These are phyloP conservation scores for Lonicera japonica DNA, from an alignment of 129 eudicot species.

Conservation along the genomic window DNA sequence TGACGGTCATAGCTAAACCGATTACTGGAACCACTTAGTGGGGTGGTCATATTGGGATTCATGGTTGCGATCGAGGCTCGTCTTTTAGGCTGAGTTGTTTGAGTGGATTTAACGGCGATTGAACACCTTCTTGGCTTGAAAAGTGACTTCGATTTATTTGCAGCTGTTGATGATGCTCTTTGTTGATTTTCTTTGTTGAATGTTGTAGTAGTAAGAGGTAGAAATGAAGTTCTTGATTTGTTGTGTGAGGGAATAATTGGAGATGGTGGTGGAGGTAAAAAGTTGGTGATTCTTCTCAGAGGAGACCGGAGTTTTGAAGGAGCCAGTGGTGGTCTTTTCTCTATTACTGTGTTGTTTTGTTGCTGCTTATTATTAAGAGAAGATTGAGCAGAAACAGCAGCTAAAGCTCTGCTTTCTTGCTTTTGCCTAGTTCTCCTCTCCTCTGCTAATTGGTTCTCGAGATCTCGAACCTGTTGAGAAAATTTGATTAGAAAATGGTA, in stretches of 20 bases:
- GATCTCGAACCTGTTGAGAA: constrained; percentile 51
- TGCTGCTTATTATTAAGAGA: constrained; percentile 39
- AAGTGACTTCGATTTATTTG: constrained; percentile 21
- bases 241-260: constrained; percentile 29
- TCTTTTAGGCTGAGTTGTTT: constrained; percentile 49
- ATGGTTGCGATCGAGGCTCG: constrained; percentile 70
- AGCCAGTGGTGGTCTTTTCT: constrained; percentile 66
- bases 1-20: too few relatives aligned
- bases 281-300: constrained; percentile 60
- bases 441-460: constrained; percentile 77
- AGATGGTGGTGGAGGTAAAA: constrained; percentile 46
- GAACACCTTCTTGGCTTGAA: constrained; percentile 58
- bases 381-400: constrained; percentile 53
- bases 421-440: constrained; percentile 79
- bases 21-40: too few relatives aligned
- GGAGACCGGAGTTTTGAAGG: constrained; percentile 70
- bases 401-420: constrained; percentile 74
- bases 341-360: constrained; percentile 35
- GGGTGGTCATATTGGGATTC: constrained; percentile 30
- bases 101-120: constrained; percentile 38
- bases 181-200: constrained; percentile 56
- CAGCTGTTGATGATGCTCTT: constrained; percentile 8
- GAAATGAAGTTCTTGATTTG: constrained; percentile 29
- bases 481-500: too few relatives aligned
- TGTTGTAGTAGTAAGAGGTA: constrained; percentile 16